Evolutionary conservation across 768 basidiomycete genomes (phyloP).

Genomic region (Pisolithus microcarpus): DNA sequence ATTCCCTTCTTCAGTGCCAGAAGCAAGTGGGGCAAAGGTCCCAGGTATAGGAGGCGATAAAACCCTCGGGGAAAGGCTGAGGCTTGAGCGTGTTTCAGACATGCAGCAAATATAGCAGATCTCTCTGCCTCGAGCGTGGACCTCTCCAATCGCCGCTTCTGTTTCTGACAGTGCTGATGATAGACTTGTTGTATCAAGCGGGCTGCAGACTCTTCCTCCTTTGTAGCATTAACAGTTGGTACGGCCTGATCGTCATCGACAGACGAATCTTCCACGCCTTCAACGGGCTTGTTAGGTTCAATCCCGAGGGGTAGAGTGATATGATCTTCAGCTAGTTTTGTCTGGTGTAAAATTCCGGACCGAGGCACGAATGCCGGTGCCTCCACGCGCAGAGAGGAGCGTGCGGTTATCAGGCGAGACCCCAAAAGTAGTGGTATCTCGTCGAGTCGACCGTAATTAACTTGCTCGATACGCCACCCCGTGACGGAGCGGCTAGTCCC

Average conservation of each 20-base stretch:
- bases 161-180: conserved; percentile 4
- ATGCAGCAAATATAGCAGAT: conserved; percentile 22
- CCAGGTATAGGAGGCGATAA: conserved; percentile 33
- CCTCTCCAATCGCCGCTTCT: conserved; percentile 6
- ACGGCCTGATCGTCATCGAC: too few relatives aligned
- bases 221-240: too few relatives aligned
- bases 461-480: conserved; percentile 18
- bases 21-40: conserved; percentile 34
- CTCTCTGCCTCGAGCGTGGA: conserved; percentile 14
- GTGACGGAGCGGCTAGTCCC: not conserved
- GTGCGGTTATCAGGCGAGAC: conserved; percentile 8
- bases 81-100: conserved; percentile 18
- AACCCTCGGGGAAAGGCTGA: conserved; percentile 22
- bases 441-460: conserved; percentile 24
- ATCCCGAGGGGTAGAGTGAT: not conserved
- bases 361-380: conserved; percentile 15
- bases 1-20: conserved; percentile 34
- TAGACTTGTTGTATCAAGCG: conserved; percentile 15
- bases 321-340: not conserved
- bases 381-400: conserved; percentile 10
- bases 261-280: too few relatives aligned
- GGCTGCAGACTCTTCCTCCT: conserved; percentile 9
- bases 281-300: too few relatives aligned
- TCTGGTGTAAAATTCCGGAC: not conserved
- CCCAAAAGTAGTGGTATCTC: conserved; percentile 27